Base-by-base conservation (phyloP, 441 rosid genomes). In the Geranium incanum region DNA sequence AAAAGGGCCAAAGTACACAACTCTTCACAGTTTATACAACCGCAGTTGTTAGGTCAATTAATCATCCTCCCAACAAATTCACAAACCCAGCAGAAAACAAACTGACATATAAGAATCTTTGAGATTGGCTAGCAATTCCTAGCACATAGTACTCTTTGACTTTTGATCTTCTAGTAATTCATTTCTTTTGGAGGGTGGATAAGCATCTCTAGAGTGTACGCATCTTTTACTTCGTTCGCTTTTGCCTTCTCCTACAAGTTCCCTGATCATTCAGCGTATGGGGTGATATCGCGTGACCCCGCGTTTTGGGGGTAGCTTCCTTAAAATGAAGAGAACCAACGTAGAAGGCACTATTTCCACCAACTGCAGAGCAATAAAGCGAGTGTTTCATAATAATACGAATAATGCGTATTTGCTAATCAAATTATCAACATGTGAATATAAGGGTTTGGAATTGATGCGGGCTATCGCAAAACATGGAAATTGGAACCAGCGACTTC, bases 261-360 rank as follows among this genome's bases (percentile, higher is more conserved):
- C 15, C 36, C 28, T 63, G 3, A 36, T 55, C 55, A 12, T 23
- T 87, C 84, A 89, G 73, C 89, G 93, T 52, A 92, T 86, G 52
- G 86, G 90, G 81, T 87, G 89, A 77, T 92, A 90, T 55, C 88
- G 93, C 12, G 94, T 86, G 72, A 84, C 81, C 33, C 90, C 88
- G 4, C 97, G 93, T 79, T 86, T 88, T 19, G 97, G 93, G 19
- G 96, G 96, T 77, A 92, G 75, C 84, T 92, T 92, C 86, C 95
- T 85, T 83, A 92, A 76, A 70, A 90, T 86, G 84, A 90, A 90
- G 64, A 90, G 96, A 67, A 88, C 96, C 84, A 92, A 72, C 5
- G 89, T 80, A 6, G 96, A 92, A 36, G 97, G 97, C 72, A 90
- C 67, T 77, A 92, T 87, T 86, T 90, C 97, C 83, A 85, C 95